Conservation (phyloP, 225 moss, liverwort and hornwort species). For the Pleurozium schreberi region DNA sequence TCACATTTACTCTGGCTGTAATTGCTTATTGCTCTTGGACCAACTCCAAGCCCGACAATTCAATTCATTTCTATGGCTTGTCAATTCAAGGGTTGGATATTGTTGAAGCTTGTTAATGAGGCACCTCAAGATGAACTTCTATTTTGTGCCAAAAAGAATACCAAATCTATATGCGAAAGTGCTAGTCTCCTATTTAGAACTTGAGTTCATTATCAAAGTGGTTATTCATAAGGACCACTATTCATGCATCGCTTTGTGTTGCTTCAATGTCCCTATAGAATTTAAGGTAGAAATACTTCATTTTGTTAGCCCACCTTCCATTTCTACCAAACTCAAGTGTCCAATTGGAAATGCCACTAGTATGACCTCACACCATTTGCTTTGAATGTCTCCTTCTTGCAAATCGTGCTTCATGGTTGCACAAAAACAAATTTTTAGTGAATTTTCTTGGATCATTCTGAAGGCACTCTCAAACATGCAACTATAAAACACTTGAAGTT, state of each 20-base stretch:
- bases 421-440: no score
- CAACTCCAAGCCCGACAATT: not conserved
- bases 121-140: no score
- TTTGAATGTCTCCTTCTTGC: no score
- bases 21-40: not conserved
- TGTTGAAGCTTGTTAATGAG: not conserved
- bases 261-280: not conserved
- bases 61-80: not conserved
- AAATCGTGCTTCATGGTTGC: no score
- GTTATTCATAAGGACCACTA: not conserved
- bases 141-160: not conserved
- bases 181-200: not conserved
- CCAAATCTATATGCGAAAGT: not conserved
- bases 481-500: no score
- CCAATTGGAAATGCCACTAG: no score
- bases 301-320: rapidly evolving
- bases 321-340: no score
- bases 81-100: not conserved
- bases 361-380: no score
- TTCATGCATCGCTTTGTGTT: not conserved
- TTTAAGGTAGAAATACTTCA: not conserved
- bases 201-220: not conserved
- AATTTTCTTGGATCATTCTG: no score
- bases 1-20: not conserved
- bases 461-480: no score